phyloP scores from a whole-genome alignment of 2,329 filamentous ascomycete species.

The Epichloe sylvatica region DNA sequence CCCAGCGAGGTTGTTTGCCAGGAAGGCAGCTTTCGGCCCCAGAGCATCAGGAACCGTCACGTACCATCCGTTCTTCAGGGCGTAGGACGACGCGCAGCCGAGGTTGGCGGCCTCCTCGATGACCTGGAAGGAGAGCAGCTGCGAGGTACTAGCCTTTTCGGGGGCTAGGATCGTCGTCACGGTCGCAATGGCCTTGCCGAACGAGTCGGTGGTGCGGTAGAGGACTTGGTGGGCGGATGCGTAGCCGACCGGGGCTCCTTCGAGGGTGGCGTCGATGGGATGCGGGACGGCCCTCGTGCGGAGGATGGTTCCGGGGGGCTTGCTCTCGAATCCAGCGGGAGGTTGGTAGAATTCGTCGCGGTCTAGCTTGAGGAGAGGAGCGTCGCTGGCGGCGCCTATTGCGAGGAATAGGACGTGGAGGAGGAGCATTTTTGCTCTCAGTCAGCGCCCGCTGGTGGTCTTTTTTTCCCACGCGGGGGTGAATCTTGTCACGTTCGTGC shows the following conservation, averaged over 20 bases:
- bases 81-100: conserved; percentile 18
- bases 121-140: conserved; percentile 28
- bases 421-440: too few relatives aligned
- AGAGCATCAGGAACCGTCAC: conserved; percentile 34
- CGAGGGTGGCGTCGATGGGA: too few relatives aligned
- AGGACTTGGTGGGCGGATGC: conserved; percentile 20
- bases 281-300: too few relatives aligned
- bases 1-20: conserved; percentile 26
- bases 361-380: too few relatives aligned
- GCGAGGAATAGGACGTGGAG: too few relatives aligned
- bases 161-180: conserved; percentile 26
- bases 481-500: too few relatives aligned
- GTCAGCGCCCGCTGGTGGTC: too few relatives aligned
- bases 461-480: too few relatives aligned
- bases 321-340: too few relatives aligned
- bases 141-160: conserved; percentile 12
- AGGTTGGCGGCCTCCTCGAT: conserved; percentile 25
- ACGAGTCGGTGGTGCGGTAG: conserved; percentile 24
- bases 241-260: conserved; percentile 5
- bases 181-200: conserved; percentile 20
- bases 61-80: conserved; percentile 28
- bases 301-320: too few relatives aligned
- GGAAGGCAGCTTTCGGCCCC: conserved; percentile 28
- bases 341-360: too few relatives aligned
- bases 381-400: too few relatives aligned